Evolutionary conservation across 2,329 filamentous ascomycete species (phyloP), one percentile per base, ranked within the genome.

Genomic region (Thyridium curvatum): DNA sequence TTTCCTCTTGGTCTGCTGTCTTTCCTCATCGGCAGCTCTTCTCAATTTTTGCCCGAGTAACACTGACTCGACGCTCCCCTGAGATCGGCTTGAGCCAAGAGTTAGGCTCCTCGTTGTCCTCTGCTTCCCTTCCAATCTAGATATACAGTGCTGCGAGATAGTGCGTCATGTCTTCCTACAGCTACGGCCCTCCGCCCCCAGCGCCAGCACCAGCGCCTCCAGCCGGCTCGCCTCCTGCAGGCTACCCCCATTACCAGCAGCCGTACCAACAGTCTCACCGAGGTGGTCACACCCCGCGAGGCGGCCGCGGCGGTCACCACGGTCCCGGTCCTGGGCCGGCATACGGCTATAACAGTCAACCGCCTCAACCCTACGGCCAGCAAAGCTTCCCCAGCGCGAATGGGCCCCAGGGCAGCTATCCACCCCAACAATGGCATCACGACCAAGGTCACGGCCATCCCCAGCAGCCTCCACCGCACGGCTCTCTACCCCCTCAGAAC

Each of bases 151-250:
- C n/a, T n/a, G n/a, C n/a, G n/a, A n/a, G n/a, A n/a, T n/a, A n/a
- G n/a, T n/a, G n/a, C 7, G 42, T 40, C 36, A 74, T 74, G 71
- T 62, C 71, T 16, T 55, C 58, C 26, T 75, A 76, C 60, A 69
- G 66, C 38, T 76, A 75, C 61, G 71, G 65, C n/a, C 71, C 70
- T 16, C 70, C 71, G 40, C 71, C 71, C 12, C 69, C 71, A 14
- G 64, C 71, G 4, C 70, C 62, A 18, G 52, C 55, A 8, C 46
- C 57, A 8, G 46, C 59, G 3, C 52, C 55, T 16, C 44, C 53
- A 53, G 32, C 51, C 58, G 41, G 43, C 46, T 52, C 33, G 51
- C 54, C 40, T 30, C 54, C 40, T 30, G 47, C 54, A 10, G 59
- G 54, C 28, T 73, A 71, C 40, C 53, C 58, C 8, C 60, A 64